Evolutionary conservation across 2,329 filamentous ascomycete genomes (phyloP).

Genomic region (Coleophoma crateriformis): DNA sequence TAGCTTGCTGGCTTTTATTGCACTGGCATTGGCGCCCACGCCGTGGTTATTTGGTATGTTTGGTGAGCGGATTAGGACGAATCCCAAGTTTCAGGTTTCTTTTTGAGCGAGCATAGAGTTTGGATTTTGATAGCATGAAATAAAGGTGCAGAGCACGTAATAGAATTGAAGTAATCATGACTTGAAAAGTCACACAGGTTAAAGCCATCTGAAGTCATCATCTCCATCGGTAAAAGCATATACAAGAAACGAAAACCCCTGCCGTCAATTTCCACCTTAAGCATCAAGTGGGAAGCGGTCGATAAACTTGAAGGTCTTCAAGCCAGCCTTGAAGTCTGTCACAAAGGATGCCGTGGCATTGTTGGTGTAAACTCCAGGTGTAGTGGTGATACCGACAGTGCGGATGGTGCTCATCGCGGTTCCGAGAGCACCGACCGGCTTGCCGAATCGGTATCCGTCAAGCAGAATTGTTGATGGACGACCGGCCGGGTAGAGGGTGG

Average conservation of each 20-base stretch:
- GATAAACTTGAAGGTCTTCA: slow-evolving; percentile 61
- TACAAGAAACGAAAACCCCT: not conserved
- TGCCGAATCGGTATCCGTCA: slow-evolving; percentile 63
- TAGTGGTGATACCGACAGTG: slow-evolving; percentile 27
- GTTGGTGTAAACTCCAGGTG: slow-evolving; percentile 36
- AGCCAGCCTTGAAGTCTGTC: slow-evolving; percentile 45
- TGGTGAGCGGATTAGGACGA: not conserved
- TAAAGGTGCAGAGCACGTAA: too few relatives aligned
- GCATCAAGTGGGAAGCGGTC: slow-evolving; percentile 55
- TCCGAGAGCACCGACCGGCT: slow-evolving; percentile 60
- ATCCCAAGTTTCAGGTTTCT: too few relatives aligned
- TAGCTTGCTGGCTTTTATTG: slow-evolving; percentile 42
- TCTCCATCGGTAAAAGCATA: too few relatives aligned
- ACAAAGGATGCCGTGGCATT: slow-evolving; percentile 30
- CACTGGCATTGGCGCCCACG: slow-evolving; percentile 40
- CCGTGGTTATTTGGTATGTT: slow-evolving; percentile 32
- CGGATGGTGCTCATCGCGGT: slow-evolving; percentile 21
- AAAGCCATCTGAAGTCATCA: too few relatives aligned
- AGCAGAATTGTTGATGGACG: slow-evolving; percentile 58
- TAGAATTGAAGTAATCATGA: too few relatives aligned
- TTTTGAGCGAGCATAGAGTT: too few relatives aligned
- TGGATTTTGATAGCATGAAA: too few relatives aligned
- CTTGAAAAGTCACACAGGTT: too few relatives aligned
- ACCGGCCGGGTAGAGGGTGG: slow-evolving; percentile 56
- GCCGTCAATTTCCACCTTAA: not conserved